These are phyloP conservation scores for Asterophora parasitica DNA, from an alignment of 768 basidiomycete species.

Conservation along the genomic window DNA sequence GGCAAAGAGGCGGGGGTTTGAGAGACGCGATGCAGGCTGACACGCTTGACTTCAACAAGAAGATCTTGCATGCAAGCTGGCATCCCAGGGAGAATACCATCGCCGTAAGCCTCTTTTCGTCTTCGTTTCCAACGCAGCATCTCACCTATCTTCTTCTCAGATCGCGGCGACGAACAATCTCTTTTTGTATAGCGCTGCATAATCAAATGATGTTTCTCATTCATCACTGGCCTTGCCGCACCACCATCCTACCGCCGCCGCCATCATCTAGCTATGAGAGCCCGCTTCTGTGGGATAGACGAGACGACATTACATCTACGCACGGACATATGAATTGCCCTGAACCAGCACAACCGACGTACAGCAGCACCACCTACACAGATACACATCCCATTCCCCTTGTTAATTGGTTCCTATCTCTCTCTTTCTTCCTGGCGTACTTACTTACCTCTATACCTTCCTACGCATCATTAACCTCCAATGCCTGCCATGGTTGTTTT, in stretches of 20 bases:
- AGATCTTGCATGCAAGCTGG: conserved; percentile 95
- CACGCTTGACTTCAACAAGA: conserved; percentile 92
- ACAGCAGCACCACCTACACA: conserved; percentile 15
- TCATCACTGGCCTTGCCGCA: conserved; percentile 13
- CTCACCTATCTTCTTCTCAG: conserved; percentile 31
- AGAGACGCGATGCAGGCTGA: conserved; percentile 87
- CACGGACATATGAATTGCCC: conserved; percentile 16
- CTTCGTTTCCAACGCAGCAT: neutral
- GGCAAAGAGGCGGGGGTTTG: conserved; percentile 62
- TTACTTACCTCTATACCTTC: conserved; percentile 16
- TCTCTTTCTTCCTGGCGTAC: conserved; percentile 11
- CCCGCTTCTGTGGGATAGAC: conserved; percentile 16
- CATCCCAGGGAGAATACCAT: conserved; percentile 98
- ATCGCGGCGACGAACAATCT: conserved; percentile 97
- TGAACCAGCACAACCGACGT: conserved; percentile 15
- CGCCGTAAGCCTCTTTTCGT: conserved; percentile 57
- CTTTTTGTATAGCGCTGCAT: conserved; percentile 78
- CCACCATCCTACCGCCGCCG: conserved; percentile 7
- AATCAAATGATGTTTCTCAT: conserved; percentile 24
- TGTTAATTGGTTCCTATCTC: conserved; percentile 14
- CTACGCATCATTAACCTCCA: conserved; percentile 9
- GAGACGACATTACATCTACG: conserved; percentile 18
- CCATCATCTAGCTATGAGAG: conserved; percentile 18
- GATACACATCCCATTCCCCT: conserved; percentile 14
- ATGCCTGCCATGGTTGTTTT: conserved; percentile 11